Evolutionary conservation across 148 eudicot species (phyloP), one percentile per base, ranked within the genome.

Genomic region (Nyssa sinensis): DNA sequence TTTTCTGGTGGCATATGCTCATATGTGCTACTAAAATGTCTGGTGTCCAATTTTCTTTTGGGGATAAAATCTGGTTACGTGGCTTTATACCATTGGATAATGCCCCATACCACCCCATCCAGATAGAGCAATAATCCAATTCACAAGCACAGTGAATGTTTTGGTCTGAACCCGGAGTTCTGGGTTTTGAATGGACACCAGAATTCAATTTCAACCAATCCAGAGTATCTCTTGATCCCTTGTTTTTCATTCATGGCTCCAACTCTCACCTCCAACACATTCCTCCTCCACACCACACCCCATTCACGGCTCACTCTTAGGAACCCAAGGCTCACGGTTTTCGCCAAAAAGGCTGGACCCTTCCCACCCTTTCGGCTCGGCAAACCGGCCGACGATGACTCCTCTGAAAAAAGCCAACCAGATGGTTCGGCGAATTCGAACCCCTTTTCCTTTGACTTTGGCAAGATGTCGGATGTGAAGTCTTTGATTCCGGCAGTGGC

Each of bases 401-500:
- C 74, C 0, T 19, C 77, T 21, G 68, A 53, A 30, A 63, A 79
- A 35, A 62, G 69, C 0, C 72, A 58, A 7, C 63, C 35, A 0
- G 81, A 72, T 1, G 75, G 35, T 6, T 61, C 37, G 3, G 30
- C 53, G 0, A 71, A 65, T 51, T 65, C 69, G 33, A 86, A 80
- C 41, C 91, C 93, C 0, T 90, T 94, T 53, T 65, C 72, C 53
- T 86, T 92, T 58, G 74, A 89, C 47, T 86, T 92, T 64, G 81
- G 81, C 0, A 91, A 91, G 64, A 58, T 87, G 0, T 66, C 92
- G 7, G 92, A 92, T 62, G 71, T 88, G n/a, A 86, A 84, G 70
- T 78, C 96, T 4, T 74, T 93, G 77, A 85, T 95, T 5, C 96
- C 98, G 9, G 88, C 74, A 1, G 84, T 86, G 32, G 74, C 80